phyloP scores from a whole-genome alignment of 305 asterid genomes.

The Solanum hybrid region DNA sequence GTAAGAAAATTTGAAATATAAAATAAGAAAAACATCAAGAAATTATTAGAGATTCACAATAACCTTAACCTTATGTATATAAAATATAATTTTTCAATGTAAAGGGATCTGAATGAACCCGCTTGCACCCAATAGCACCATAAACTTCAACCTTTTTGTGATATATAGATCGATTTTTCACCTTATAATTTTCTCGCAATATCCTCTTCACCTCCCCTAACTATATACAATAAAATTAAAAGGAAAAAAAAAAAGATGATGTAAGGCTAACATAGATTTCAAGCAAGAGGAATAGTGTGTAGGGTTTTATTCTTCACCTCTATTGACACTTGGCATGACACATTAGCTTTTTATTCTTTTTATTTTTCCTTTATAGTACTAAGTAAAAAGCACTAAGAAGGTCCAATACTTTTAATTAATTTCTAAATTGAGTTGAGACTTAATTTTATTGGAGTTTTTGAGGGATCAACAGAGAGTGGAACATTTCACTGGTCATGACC shows the following conservation, averaged over 20 bases:
- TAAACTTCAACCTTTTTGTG: no score
- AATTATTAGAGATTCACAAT: no score
- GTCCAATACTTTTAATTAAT: background rate
- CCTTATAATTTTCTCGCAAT: background rate
- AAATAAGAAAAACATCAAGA: no score
- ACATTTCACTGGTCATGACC: background rate
- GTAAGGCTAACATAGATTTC: background rate
- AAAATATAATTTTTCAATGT: no score
- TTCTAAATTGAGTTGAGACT: background rate
- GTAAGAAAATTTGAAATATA: background rate
- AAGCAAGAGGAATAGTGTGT: background rate
- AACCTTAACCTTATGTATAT: background rate
- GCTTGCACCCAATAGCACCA: no score
- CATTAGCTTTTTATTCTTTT: background rate
- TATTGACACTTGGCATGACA: background rate
- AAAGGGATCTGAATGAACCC: background rate
- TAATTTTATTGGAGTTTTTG: background rate
- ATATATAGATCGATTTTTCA: background rate
- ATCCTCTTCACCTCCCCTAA: background rate
- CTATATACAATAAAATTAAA: no score
- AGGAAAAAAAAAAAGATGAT: background rate
- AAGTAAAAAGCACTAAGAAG: background rate
- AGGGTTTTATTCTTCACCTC: background rate
- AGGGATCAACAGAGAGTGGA: background rate
- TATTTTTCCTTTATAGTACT: background rate